Conservation (phyloP, 2,329 filamentous ascomycete genomes). For the Colletotrichum orbiculare region DNA sequence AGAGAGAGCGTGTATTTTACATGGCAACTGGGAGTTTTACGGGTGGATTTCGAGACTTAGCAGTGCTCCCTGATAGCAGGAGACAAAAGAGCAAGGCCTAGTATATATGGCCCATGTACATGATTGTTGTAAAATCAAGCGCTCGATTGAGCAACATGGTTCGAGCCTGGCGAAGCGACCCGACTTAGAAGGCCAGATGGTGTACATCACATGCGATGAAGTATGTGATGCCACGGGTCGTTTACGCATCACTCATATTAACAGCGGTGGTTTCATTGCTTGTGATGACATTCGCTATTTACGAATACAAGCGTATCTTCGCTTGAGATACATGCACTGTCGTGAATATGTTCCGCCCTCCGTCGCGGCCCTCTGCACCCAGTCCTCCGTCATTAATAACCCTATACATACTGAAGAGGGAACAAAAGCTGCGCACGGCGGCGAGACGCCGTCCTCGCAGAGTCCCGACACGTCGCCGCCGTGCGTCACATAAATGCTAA, state of each 20-base stretch:
- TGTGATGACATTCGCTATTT: conserved; percentile 1
- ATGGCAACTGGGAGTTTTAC: conserved; percentile 32
- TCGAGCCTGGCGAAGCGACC: neutral
- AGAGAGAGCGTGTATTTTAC: conserved; percentile 25
- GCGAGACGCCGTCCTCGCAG: conserved; percentile 12
- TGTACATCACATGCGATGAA: no score
- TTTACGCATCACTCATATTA: no score
- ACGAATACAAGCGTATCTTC: conserved; percentile 8
- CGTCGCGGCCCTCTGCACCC: neutral
- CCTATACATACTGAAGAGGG: neutral
- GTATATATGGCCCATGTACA: conserved; percentile 18
- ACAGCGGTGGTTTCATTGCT: no score
- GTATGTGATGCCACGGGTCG: no score
- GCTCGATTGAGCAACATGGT: conserved; percentile 6
- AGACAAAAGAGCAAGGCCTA: neutral
- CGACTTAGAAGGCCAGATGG: neutral
- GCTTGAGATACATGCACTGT: conserved; percentile 9
- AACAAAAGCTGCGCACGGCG: neutral
- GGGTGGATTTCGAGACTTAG: conserved; percentile 8
- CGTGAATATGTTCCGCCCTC: neutral
- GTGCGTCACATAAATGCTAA: conserved; percentile 9
- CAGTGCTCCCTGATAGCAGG: neutral
- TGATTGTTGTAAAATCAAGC: conserved; percentile 12
- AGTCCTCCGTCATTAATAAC: conserved; percentile 5
- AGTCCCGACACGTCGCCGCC: conserved; percentile 3